Conservation (phyloP, 805 yeast genomes). For the Yarrowia sp. region DNA sequence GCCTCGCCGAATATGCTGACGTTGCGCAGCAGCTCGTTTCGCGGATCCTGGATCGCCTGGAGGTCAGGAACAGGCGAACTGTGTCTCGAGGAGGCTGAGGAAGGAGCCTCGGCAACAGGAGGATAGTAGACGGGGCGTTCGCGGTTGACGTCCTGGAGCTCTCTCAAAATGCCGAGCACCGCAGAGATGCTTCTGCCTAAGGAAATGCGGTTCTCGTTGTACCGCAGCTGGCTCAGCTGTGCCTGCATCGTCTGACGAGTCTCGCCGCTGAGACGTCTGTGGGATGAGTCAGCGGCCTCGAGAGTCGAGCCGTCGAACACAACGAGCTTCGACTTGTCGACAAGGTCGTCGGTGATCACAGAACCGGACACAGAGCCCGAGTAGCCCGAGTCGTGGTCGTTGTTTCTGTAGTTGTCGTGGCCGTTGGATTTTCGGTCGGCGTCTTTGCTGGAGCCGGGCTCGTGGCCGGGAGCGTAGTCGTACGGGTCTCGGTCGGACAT, state of each 20-base stretch:
- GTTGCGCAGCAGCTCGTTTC: not conserved
- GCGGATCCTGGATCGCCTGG: not conserved
- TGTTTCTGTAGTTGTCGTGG: not conserved
- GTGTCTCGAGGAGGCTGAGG: not conserved
- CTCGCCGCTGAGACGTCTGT: constrained; percentile 29
- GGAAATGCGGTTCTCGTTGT: constrained; percentile 66
- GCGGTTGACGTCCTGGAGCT: constrained; percentile 35
- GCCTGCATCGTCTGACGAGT: constrained; percentile 45
- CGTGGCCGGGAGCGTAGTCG: constrained; percentile 20
- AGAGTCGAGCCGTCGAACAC: constrained; percentile 35
- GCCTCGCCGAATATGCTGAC: constrained; percentile 24
- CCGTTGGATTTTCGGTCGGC: not conserved
- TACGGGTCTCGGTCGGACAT: constrained; percentile 22
- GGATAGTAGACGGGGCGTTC: constrained; percentile 39
- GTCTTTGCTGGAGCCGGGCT: constrained; percentile 29
- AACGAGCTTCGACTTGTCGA: constrained; percentile 29
- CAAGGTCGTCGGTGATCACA: constrained; percentile 31
- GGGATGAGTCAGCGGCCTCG: constrained; percentile 29
- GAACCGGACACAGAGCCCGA: not conserved
- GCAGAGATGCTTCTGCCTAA: constrained; percentile 49
- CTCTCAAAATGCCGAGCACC: constrained; percentile 35
- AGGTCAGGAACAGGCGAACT: not conserved
- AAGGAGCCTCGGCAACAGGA: not conserved
- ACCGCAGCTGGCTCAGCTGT: constrained; percentile 70
- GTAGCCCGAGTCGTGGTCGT: constrained; percentile 7